Evolutionary conservation across 192 early-diverging fungal species (phyloP), one percentile per base, ranked within the genome.

Genomic region (Coemansia sp.): DNA sequence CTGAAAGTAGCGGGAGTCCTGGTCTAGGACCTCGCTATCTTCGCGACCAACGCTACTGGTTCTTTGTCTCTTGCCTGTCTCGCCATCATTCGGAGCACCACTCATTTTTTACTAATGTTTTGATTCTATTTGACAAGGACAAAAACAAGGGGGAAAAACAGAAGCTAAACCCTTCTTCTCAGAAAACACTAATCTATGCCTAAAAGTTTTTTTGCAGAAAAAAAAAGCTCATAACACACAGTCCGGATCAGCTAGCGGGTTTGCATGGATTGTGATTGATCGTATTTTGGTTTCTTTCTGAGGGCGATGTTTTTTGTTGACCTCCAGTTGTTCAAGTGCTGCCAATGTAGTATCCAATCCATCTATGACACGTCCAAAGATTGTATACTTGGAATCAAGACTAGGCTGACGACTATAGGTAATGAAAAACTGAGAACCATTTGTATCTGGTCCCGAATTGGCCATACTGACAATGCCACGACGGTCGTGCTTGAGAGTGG

Each of bases 401-500:
- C 92, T 92, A 20, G 93, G 86, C 63, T 94, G 92, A 54, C 92
- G 91, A 27, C 75, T 87, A 58, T 94, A 95, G 0, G 91, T 92
- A 54, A 97, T 97, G 70, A 97, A 97, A 81, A 91, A 92, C 66
- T 92, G 91, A 19, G 90, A 93, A n/a, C 87, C 89, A 59, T 96
- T 95, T 24, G 93, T 94, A 55, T 96, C 85, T 0, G 93, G 89
- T 6, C 93, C 93, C 11, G 89, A 89, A 67, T 93, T 96, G 24
- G 95, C 95, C 95, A 97, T 97, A 17, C 91, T 91, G 4, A 97
- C 90, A 1, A 92, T 91, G 17, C 94, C 94, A 8, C 93, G 86
- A 5, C 87, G 85, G 71, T 93, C 93, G 68, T 97, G 95, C 87
- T 91, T 90, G 57, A 96, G 75, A 6, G 88, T 84, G 3, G 89